These are phyloP conservation scores for Gossypium lobatum DNA, from an alignment of 441 rosid species.

Conservation along the genomic window DNA sequence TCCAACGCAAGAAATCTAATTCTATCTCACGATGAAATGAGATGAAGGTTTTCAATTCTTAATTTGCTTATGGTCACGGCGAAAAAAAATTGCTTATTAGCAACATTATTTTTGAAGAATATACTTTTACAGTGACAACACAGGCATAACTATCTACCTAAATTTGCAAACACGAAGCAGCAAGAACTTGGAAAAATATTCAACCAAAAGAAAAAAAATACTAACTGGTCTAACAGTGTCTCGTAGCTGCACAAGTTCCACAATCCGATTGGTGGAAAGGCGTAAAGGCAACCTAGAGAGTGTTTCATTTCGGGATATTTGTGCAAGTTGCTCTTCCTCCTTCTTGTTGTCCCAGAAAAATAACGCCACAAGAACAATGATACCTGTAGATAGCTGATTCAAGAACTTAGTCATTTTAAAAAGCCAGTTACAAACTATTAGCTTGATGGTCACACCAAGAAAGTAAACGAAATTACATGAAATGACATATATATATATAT, in stretches of 20 bases:
- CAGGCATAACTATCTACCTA: neutral
- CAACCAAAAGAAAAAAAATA: constrained; percentile 13
- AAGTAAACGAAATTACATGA: neutral
- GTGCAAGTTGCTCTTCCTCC: constrained; percentile 92
- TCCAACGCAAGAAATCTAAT: neutral
- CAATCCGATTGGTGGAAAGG: constrained; percentile 81
- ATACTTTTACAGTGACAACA: neutral
- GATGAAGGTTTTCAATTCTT: constrained; percentile 1
- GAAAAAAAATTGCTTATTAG: neutral
- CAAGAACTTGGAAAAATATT: neutral
- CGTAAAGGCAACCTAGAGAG: constrained; percentile 86
- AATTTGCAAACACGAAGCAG: constrained; percentile 11
- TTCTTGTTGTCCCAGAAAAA: constrained; percentile 85
- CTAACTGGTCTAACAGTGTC: constrained; percentile 90
- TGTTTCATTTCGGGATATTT: constrained; percentile 80
- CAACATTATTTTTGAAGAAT: neutral
- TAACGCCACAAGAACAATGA: constrained; percentile 60
- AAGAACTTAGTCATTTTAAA: constrained; percentile 50
- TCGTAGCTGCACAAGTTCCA: constrained; percentile 89
- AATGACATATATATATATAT: neutral
- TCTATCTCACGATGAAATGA: neutral
- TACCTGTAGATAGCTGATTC: constrained; percentile 78
- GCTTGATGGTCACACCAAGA: neutral
- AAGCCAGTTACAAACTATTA: constrained; percentile 19
- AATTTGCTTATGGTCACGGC: neutral